Percentiles rank a stretch among this genome's conserved stretches.
Evolutionary conservation across 305 asterid genomes (phyloP).

Genomic region (Caryopteris hybrid): DNA sequence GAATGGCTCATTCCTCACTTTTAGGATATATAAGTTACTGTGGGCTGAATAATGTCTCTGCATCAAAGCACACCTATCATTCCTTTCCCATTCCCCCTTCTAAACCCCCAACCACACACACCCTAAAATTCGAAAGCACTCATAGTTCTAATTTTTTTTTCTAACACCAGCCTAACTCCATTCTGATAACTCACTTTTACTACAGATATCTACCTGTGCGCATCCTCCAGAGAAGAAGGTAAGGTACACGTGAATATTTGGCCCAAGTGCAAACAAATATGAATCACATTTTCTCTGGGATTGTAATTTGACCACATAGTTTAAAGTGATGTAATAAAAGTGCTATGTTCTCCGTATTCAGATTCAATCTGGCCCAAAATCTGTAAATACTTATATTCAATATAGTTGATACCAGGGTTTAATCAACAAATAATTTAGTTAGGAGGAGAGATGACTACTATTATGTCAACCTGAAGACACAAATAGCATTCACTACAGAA

Average conservation of each 20-base stretch:
- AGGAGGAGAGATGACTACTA: neutral
- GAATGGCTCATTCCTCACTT: too few species aligned
- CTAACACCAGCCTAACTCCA: too few species aligned
- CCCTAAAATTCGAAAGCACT: too few species aligned
- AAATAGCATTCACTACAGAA: neutral
- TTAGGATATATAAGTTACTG: too few species aligned
- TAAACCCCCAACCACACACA: too few species aligned
- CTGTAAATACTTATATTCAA: neutral
- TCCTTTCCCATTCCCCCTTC: neutral
- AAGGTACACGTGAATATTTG: neutral
- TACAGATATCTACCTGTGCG: neutral
- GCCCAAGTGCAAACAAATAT: slow-evolving; percentile 7
- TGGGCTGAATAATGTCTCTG: too few species aligned
- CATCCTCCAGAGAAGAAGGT: slow-evolving; percentile 1
- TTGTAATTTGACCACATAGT: slow-evolving; percentile 2
- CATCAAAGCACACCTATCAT: too few species aligned
- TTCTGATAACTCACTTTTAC: neutral
- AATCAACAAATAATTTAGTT: neutral
- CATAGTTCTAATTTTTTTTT: too few species aligned
- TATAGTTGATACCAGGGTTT: slow-evolving; percentile 14
- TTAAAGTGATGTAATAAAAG: neutral
- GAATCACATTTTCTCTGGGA: neutral
- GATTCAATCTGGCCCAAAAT: neutral
- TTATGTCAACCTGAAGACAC: neutral
- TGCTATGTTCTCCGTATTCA: neutral